phyloP scores from a whole-genome alignment of 1,284 basidiomycete genomes.

The Ceratobasidium sp. region DNA sequence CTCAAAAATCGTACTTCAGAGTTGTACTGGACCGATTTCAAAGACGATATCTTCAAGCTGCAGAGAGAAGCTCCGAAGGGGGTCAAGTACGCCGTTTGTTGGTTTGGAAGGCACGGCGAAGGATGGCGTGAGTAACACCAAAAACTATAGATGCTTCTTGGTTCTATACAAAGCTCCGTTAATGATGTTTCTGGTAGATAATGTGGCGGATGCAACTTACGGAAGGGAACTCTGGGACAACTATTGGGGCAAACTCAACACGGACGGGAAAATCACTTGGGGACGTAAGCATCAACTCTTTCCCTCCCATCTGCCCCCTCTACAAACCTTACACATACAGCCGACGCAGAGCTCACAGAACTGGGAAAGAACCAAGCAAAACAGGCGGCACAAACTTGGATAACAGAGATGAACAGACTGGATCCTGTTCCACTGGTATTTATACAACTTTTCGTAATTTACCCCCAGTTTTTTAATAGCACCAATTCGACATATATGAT shows the following conservation, averaged over 20 bases:
- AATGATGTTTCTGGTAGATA: slow-evolving; percentile 64
- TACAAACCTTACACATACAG: not conserved
- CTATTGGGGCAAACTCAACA: slow-evolving; percentile 77
- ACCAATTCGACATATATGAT: too few relatives aligned
- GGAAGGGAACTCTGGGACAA: slow-evolving; percentile 65
- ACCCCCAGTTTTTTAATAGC: too few relatives aligned
- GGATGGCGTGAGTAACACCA: slow-evolving; percentile 69
- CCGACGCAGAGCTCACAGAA: slow-evolving; percentile 10
- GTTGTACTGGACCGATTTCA: slow-evolving; percentile 69
- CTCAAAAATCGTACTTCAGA: slow-evolving; percentile 64
- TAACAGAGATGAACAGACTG: slow-evolving; percentile 61
- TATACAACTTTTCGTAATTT: too few relatives aligned
- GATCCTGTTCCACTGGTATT: slow-evolving; percentile 63
- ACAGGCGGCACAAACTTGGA: slow-evolving; percentile 69
- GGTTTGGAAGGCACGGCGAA: slow-evolving; percentile 78
- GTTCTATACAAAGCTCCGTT: not conserved
- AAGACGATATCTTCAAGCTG: slow-evolving; percentile 61
- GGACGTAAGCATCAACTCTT: slow-evolving; percentile 72
- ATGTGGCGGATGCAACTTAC: slow-evolving; percentile 78
- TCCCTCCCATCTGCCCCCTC: not conserved
- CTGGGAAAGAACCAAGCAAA: slow-evolving; percentile 34
- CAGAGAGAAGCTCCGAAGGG: slow-evolving; percentile 61
- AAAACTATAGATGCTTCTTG: not conserved
- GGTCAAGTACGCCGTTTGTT: slow-evolving; percentile 72
- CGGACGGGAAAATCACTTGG: slow-evolving; percentile 81